Evolutionary conservation across 2,329 filamentous ascomycete species (phyloP).

Genomic region (Chaetomium sp.): DNA sequence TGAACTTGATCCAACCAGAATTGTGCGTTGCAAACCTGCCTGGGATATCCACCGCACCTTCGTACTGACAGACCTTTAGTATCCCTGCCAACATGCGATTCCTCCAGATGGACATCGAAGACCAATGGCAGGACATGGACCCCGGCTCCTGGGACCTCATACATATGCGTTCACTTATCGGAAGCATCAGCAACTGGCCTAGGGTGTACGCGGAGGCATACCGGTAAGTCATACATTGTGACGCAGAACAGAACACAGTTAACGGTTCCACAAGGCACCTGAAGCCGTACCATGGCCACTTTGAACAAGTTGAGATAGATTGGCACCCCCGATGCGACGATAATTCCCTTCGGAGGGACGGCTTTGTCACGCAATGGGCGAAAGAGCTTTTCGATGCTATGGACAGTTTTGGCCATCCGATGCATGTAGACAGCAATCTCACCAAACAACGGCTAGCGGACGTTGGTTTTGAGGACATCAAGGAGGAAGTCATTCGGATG

Average conservation of each 20-base stretch:
- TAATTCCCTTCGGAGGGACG: slow-evolving; percentile 49
- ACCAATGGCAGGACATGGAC: slow-evolving; percentile 54
- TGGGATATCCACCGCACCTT: neutral
- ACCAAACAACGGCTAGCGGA: slow-evolving; percentile 56
- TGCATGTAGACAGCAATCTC: slow-evolving; percentile 49
- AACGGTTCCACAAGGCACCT: slow-evolving; percentile 54
- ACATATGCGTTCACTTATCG: slow-evolving; percentile 71
- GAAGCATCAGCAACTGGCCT: slow-evolving; percentile 71
- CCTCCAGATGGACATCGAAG: slow-evolving; percentile 69
- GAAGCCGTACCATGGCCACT: slow-evolving; percentile 63
- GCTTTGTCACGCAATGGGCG: slow-evolving; percentile 63
- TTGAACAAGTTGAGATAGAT: slow-evolving; percentile 90
- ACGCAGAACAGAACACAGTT: slow-evolving; percentile 12
- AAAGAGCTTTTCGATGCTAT: slow-evolving; percentile 62
- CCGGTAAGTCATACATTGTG: slow-evolving; percentile 40
- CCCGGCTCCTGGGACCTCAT: slow-evolving; percentile 68
- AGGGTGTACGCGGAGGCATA: slow-evolving; percentile 66
- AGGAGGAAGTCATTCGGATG: slow-evolving; percentile 60
- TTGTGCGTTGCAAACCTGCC: slow-evolving; percentile 32
- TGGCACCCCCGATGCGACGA: slow-evolving; percentile 68
- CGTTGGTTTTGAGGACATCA: slow-evolving; percentile 75
- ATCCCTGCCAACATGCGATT: slow-evolving; percentile 66
- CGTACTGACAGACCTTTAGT: slow-evolving; percentile 35
- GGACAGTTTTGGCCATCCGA: slow-evolving; percentile 54
- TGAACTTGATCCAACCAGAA: slow-evolving; percentile 55